Base-by-base conservation (phyloP, 352 stramenopile genomes). In the Globisporangium abappressorium region DNA sequence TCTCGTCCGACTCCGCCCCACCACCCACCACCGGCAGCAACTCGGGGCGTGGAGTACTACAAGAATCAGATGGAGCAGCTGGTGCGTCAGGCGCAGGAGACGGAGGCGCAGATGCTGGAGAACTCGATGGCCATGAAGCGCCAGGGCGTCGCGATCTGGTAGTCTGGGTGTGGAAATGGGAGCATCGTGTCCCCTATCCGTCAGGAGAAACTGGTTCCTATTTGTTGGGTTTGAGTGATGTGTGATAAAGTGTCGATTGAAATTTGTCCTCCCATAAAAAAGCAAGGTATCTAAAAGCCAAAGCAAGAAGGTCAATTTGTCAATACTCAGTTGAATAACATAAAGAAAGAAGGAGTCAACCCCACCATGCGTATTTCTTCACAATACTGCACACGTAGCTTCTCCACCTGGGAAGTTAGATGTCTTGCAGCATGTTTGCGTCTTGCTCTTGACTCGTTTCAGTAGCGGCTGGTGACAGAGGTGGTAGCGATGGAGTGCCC, bases 21-120 rank as follows among this genome's bases (percentile, higher is more conserved):
- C 61, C 15, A 8, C 5, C 43, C 38, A 33, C 20, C 47, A 55
- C 36, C 65, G 58, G 33, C 66, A 26, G 12, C 55, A 24, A 28
- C 54, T 11, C 30, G 34, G 5, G 33, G 59, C 7, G 74, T 82
- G 18, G 75, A 87, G 58, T 89, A 78, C 51, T 88, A 84, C 69
- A 83, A 81, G 61, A 71, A 65, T 34, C 86, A 90, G 65, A 90
- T 92, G 81, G 72, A 85, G 70, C 76, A 90, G 41, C 77, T 94
- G 6, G 82, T 92, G 62, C 74, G 67, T 18, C 81, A 90, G 47
- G 84, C 85, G n/a, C 78, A 89, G 60, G 72, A 89, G 54, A 92
- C 84, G 8, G 84, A 94, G 65, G 79, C 75, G 38, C 78, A 91
- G 55, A 68, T 91, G 72, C 67, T 87, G 33, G 81, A 92, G 68